phyloP scores from a whole-genome alignment of 1,284 basidiomycete genomes.

The Porogramme epimiltina region DNA sequence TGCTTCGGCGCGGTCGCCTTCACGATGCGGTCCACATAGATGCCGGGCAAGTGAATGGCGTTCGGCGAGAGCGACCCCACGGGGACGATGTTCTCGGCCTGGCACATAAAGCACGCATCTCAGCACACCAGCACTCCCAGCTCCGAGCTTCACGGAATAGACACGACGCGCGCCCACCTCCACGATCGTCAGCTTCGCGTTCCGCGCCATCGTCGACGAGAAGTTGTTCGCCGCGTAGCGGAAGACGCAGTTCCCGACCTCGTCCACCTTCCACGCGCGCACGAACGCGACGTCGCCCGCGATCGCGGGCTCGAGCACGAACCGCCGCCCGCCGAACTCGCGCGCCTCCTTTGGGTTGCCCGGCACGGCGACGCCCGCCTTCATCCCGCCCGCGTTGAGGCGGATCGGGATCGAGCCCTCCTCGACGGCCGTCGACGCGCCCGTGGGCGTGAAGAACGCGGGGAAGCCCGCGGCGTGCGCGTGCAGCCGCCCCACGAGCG shows the following conservation, averaged over 20 bases:
- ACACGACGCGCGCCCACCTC: slow-evolving; percentile 52
- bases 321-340: slow-evolving; percentile 82
- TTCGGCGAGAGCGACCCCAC: slow-evolving; percentile 84
- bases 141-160: too few relatives aligned
- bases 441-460: slow-evolving; percentile 95
- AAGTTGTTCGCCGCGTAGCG: slow-evolving; percentile 93
- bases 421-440: slow-evolving; percentile 88
- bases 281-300: slow-evolving; percentile 89
- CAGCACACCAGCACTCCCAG: slow-evolving; percentile 6
- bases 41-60: slow-evolving; percentile 82
- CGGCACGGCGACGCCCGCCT: slow-evolving; percentile 63
- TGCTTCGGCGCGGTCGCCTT: slow-evolving; percentile 77
- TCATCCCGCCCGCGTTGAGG: slow-evolving; percentile 69
- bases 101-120: not conserved
- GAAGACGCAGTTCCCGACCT: slow-evolving; percentile 85
- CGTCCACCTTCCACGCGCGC: slow-evolving; percentile 95
- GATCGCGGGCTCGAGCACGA: slow-evolving; percentile 87
- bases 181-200: slow-evolving; percentile 89
- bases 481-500: slow-evolving; percentile 88
- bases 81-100: slow-evolving; percentile 93
- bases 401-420: slow-evolving; percentile 75
- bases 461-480: slow-evolving; percentile 95
- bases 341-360: slow-evolving; percentile 82
- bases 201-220: slow-evolving; percentile 84
- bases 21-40: slow-evolving; percentile 89